Conservation (phyloP, 2,329 filamentous ascomycete species). For the Phialophora macrospora region DNA sequence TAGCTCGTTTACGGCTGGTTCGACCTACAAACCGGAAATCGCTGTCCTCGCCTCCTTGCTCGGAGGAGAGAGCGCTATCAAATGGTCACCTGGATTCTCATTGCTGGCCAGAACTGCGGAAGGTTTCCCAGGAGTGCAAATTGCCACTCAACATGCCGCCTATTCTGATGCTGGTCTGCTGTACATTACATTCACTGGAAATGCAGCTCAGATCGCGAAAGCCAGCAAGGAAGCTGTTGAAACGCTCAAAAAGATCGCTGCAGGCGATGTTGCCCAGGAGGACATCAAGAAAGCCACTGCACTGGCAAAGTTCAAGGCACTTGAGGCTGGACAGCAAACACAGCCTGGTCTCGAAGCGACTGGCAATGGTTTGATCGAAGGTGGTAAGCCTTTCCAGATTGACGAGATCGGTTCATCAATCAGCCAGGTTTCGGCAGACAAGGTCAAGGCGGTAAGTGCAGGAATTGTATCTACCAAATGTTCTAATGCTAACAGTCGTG, state of each 20-base stretch:
- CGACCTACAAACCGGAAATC: slow-evolving; percentile 85
- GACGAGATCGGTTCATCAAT: slow-evolving; percentile 77
- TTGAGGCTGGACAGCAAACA: slow-evolving; percentile 80
- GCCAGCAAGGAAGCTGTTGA: slow-evolving; percentile 79
- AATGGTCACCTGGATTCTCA: slow-evolving; percentile 94
- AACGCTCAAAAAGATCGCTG: slow-evolving; percentile 78
- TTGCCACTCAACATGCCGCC: slow-evolving; percentile 75
- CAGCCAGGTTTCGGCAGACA: slow-evolving; percentile 78
- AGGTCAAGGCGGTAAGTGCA: slow-evolving; percentile 75
- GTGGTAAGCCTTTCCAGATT: slow-evolving; percentile 81
- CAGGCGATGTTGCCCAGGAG: slow-evolving; percentile 77
- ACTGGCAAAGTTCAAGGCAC: slow-evolving; percentile 87
- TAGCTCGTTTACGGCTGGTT: slow-evolving; percentile 69
- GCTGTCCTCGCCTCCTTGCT: slow-evolving; percentile 86
- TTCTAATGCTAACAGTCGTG: slow-evolving; percentile 21
- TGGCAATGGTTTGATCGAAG: slow-evolving; percentile 80
- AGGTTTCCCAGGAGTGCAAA: slow-evolving; percentile 67
- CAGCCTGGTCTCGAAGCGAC: slow-evolving; percentile 79
- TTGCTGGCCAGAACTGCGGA: slow-evolving; percentile 80
- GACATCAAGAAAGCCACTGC: slow-evolving; percentile 90
- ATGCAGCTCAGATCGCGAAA: slow-evolving; percentile 72
- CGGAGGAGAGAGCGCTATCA: slow-evolving; percentile 87
- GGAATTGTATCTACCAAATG: neutral
- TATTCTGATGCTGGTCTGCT: slow-evolving; percentile 96
- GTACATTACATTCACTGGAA: slow-evolving; percentile 77